These are phyloP conservation scores for Pisolithus tinctorius DNA, from an alignment of 768 basidiomycete species.

Conservation along the genomic window DNA sequence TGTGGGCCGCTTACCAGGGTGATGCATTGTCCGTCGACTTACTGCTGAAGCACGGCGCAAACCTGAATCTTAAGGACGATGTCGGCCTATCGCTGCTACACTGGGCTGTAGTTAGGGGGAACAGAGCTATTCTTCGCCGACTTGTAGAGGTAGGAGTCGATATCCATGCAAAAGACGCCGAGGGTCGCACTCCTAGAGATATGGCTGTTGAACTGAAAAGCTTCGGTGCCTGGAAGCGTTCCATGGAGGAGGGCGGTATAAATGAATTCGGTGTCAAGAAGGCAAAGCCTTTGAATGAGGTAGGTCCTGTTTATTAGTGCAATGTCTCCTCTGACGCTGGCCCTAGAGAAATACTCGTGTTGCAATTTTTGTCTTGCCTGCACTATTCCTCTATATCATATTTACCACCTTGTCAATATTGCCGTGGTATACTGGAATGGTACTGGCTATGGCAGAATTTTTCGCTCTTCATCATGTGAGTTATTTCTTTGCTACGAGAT, in stretches of 20 bases:
- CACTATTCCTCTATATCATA: slow-evolving; percentile 72
- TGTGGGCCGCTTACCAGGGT: slow-evolving; percentile 99
- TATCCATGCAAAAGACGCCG: slow-evolving; percentile 75
- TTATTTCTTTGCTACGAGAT: slow-evolving; percentile 5
- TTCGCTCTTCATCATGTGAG: slow-evolving; percentile 91
- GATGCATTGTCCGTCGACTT: slow-evolving; percentile 93
- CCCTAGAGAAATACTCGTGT: slow-evolving; percentile 73
- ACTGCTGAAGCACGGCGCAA: slow-evolving; percentile 82
- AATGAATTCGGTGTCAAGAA: slow-evolving; percentile 67
- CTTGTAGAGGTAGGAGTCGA: slow-evolving; percentile 85
- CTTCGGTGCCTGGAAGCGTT: slow-evolving; percentile 82
- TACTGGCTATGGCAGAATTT: slow-evolving; percentile 80
- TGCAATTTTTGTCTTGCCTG: slow-evolving; percentile 72
- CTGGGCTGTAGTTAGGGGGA: slow-evolving; percentile 96
- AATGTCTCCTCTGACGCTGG: slow-evolving; percentile 3
- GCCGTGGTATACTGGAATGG: slow-evolving; percentile 85
- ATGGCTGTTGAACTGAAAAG: slow-evolving; percentile 95
- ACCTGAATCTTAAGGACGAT: slow-evolving; percentile 68
- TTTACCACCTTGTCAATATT: slow-evolving; percentile 78
- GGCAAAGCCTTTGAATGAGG: slow-evolving; percentile 65
- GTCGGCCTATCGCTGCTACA: slow-evolving; percentile 84
- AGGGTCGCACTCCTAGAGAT: no score
- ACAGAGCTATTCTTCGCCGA: slow-evolving; percentile 75
- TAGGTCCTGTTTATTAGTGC: slow-evolving; percentile 24
- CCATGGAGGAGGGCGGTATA: slow-evolving; percentile 82